Evolutionary conservation across 169 alveolate genomes (phyloP).

Genomic region (Eimeria necatrix): DNA sequence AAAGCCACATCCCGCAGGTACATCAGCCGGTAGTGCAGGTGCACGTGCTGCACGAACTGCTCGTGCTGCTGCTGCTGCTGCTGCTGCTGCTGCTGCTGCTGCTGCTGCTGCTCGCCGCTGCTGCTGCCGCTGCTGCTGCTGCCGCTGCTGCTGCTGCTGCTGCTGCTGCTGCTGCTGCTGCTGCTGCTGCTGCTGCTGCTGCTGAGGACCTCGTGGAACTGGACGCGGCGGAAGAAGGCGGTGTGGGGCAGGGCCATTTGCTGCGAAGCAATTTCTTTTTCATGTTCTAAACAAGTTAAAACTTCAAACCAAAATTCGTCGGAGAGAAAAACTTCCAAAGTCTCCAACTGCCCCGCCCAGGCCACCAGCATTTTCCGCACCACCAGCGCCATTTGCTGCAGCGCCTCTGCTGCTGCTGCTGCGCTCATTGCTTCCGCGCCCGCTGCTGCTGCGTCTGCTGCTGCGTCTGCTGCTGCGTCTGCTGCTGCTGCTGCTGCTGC

Average conservation of each 20-base stretch:
- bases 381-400: slow-evolving; percentile 58
- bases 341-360: slow-evolving; percentile 64
- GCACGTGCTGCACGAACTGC: slow-evolving; percentile 52
- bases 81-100: too few relatives aligned
- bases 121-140: too few relatives aligned
- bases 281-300: slow-evolving; percentile 21
- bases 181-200: too few relatives aligned
- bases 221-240: neutral
- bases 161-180: too few relatives aligned
- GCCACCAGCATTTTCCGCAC: slow-evolving; percentile 58
- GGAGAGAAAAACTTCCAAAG: slow-evolving; percentile 63
- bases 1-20: slow-evolving; percentile 67
- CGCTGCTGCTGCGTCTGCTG: neutral
- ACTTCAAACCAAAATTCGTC: slow-evolving; percentile 66
- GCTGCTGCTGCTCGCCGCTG: too few relatives aligned
- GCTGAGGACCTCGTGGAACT: neutral
- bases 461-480: neutral
- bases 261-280: neutral
- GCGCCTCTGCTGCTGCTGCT: slow-evolving; percentile 28
- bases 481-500: neutral
- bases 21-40: slow-evolving; percentile 66
- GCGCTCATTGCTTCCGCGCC: neutral
- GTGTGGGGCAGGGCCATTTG: neutral
- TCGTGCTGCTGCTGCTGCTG: slow-evolving; percentile 20
- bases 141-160: too few relatives aligned